Base-by-base conservation (phyloP, 306 rosid genomes). In the Hippophae rhamnoides region DNA sequence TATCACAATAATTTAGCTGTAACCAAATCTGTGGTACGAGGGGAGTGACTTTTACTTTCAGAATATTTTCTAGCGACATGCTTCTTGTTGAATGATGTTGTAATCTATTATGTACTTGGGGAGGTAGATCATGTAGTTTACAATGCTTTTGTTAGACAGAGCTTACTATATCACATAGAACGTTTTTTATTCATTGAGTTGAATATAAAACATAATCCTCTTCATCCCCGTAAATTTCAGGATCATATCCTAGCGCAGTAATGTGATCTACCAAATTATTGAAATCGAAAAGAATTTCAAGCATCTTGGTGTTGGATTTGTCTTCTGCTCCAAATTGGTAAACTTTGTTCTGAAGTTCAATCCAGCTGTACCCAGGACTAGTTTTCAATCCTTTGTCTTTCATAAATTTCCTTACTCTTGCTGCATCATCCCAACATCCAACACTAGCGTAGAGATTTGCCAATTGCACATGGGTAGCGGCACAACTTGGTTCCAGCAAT, bases 351-450 rank as follows among this genome's bases (percentile, higher is more conserved):
- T 81, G 73, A 14, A 85, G 58, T 77, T 83, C 89, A 74, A 84
- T 71, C 95, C 98, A 90, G 67, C 98, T 85, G 58, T 56, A 77
- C 45, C 96, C 96, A 5, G 89, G 81, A 74, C 73, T 80, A 0
- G 84, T 79, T 18, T 71, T 90, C 62, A 87, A 70, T 41, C 86
- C 92, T 61, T 31, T 79, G 50, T 85, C 84, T 73, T 87, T 90
- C 95, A 90, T 83, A 70, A 69, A 44, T 66, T 78, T 79, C 44
- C 96, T 74, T 56, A 81, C 81, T 13, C 57, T 63, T 2, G 87
- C 89, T 0, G 73, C 89, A 41, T 71, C 66, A 54, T 76, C 75
- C 95, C 83, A 81, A 66, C 80, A 58, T 44, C 89, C 95, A 40
- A 79, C 63, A 43, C 87, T 73, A 23, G 96, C 96, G 65, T 83